Evolutionary conservation across 2,329 filamentous ascomycete genomes (phyloP).

Genomic region (Fusarium nisikadoi): DNA sequence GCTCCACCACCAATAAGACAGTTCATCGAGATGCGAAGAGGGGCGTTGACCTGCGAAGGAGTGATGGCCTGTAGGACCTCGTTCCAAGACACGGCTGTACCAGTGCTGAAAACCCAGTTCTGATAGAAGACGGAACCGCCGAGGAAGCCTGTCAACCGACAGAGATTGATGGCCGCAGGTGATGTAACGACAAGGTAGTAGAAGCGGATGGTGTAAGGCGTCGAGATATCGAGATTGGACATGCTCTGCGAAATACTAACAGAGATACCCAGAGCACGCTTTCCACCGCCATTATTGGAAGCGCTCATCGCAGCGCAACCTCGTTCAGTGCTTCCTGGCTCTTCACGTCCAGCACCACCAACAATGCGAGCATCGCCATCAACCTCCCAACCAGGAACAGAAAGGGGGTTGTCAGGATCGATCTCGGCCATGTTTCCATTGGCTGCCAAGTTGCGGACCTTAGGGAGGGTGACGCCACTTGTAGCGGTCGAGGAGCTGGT

Average conservation of each 20-base stretch:
- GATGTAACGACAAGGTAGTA: conserved; percentile 6
- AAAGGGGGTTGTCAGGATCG: neutral
- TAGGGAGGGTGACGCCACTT: neutral
- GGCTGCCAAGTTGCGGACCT: neutral
- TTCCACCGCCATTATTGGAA: neutral
- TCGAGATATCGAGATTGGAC: neutral
- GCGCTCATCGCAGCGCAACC: conserved; percentile 13
- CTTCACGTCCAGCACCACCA: neutral
- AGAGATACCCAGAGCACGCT: neutral
- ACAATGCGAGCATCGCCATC: conserved; percentile 1
- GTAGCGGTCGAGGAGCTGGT: neutral
- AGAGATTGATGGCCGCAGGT: neutral
- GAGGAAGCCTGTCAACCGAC: neutral
- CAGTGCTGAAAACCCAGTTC: neutral
- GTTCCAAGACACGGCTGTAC: neutral
- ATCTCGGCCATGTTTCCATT: conserved; percentile 17
- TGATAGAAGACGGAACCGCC: neutral
- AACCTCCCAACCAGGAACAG: neutral
- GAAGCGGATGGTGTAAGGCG: conserved; percentile 10
- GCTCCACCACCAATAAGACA: conserved; percentile 4
- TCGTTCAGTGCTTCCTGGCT: neutral
- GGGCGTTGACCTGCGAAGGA: neutral
- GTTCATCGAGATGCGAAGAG: neutral
- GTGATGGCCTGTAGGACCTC: neutral
- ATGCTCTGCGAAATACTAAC: conserved; percentile 10